These are phyloP conservation scores for Fraxinus baroniana DNA, from an alignment of 305 asterid species.

Conservation along the genomic window DNA sequence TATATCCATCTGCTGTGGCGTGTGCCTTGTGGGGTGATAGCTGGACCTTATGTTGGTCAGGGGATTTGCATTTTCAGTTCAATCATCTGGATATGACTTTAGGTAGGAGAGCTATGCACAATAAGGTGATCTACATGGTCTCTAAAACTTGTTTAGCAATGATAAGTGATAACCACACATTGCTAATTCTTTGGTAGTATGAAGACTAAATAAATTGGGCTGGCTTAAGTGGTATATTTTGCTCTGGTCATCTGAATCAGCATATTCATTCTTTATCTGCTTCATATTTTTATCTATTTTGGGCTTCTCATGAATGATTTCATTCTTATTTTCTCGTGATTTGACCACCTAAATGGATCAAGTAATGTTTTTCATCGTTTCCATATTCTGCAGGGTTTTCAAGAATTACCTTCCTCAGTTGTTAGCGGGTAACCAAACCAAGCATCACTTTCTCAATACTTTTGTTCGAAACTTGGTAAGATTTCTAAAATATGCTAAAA, in stretches of 20 bases:
- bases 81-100: neutral
- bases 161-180: neutral
- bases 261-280: slow-evolving; percentile 9
- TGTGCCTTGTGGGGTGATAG: slow-evolving; percentile 1
- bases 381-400: slow-evolving; percentile 69
- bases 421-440: slow-evolving; percentile 52
- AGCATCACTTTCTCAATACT: slow-evolving; percentile 51
- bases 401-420: slow-evolving; percentile 70
- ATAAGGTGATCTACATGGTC: slow-evolving; percentile 5
- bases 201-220: slow-evolving; percentile 1
- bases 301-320: slow-evolving; percentile 1
- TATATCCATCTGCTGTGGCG: neutral
- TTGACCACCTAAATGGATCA: slow-evolving; percentile 12
- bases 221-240: neutral
- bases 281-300: neutral
- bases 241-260: slow-evolving; percentile 8
- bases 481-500: slow-evolving; percentile 14
- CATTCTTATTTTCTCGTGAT: neutral
- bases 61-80: neutral
- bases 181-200: neutral
- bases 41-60: neutral
- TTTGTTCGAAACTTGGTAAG: slow-evolving; percentile 71
- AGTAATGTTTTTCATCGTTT: slow-evolving; percentile 19
- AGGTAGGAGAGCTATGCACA: neutral
- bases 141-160: neutral